Conservation (phyloP, 306 rosid genomes). For the Prunus dulcis region DNA sequence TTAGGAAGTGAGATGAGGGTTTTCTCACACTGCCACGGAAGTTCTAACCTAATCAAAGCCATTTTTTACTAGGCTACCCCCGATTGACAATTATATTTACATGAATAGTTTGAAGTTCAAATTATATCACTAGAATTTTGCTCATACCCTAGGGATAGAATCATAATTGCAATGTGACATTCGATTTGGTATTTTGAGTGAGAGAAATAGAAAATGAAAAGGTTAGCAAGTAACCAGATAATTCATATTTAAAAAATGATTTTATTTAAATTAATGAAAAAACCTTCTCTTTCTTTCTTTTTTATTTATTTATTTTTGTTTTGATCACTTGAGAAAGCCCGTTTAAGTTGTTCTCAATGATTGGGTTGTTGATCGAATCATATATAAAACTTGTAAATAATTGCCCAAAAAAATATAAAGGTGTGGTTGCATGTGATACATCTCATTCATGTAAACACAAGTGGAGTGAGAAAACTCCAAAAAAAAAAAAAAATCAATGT, state of each 20-base stretch:
- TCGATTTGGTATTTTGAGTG: background rate
- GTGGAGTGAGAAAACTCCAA: constrained; percentile 6
- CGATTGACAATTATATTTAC: background rate
- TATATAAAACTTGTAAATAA: background rate
- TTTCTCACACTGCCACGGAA: accelerated
- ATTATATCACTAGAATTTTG: background rate
- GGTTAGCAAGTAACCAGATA: background rate
- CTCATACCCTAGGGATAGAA: background rate
- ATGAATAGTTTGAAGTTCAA: background rate
- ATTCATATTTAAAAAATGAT: background rate
- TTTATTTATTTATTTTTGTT: background rate
- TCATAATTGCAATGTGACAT: background rate
- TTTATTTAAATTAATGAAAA: too few species aligned
- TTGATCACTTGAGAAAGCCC: background rate
- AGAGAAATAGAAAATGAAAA: background rate
- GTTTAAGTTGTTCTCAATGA: background rate
- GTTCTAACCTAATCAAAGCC: accelerated
- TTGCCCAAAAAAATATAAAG: background rate
- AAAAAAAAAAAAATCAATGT: background rate
- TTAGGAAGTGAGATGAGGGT: too few species aligned
- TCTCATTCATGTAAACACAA: constrained; percentile 6
- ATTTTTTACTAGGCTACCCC: too few species aligned
- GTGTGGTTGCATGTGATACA: background rate
- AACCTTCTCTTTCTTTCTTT: too few species aligned
- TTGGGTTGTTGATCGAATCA: background rate